Evolutionary conservation across 257 asterid genomes (phyloP).

Genomic region (Datura wrightii): DNA sequence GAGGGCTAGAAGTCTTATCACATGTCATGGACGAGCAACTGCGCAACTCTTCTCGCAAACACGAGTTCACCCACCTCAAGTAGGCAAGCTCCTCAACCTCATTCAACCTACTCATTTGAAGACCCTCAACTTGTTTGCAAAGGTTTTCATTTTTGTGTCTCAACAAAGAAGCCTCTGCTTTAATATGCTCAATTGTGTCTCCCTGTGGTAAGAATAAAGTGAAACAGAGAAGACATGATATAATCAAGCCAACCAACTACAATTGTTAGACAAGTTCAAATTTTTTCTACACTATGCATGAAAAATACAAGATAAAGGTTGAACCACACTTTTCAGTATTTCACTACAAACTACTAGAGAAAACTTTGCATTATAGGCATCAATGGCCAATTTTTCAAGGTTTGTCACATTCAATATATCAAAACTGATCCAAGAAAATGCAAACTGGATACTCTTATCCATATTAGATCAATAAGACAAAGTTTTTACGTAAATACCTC

Average conservation of each 20-base stretch:
- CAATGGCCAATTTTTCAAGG: background rate
- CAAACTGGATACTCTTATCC: background rate
- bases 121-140: constrained; percentile 94
- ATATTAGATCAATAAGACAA: background rate
- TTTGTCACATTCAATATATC: constrained; percentile 15
- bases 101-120: constrained; percentile 82
- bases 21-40: constrained; percentile 47
- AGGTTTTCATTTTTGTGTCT: constrained; percentile 80
- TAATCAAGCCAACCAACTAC: background rate
- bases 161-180: constrained; percentile 80
- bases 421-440: background rate
- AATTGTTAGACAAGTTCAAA: background rate
- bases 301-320: constrained; percentile 13
- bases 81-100: constrained; percentile 95
- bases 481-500: constrained; percentile 57
- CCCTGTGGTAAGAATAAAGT: constrained; percentile 44
- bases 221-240: background rate
- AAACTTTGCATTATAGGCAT: background rate
- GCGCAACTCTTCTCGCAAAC: constrained; percentile 76
- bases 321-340: constrained; percentile 30
- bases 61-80: constrained; percentile 88
- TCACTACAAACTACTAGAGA: background rate
- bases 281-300: background rate
- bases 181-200: constrained; percentile 63
- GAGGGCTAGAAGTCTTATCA: constrained; percentile 55